Evolutionary conservation across 2,329 filamentous ascomycete species (phyloP), one percentile per base, ranked within the genome.

Genomic region (Colletotrichum chrysophilum): DNA sequence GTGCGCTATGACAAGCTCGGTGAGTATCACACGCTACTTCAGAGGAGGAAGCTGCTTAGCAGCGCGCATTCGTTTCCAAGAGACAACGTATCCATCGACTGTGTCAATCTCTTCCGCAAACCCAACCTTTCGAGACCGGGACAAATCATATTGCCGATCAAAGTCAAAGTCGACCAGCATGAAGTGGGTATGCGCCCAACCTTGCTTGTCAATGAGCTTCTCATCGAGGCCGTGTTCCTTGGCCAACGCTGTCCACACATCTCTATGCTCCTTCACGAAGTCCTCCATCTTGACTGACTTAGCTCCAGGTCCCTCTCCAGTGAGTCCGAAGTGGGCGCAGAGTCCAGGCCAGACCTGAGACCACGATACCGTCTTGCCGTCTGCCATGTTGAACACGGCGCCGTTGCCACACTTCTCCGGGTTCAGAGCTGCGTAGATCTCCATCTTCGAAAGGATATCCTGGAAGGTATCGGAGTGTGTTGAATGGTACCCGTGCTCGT

Each of bases 381-480:
- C 73, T 4, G 77, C 78, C 12, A 76, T 56, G 34, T 78, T 79
- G 65, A 78, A 78, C 4, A 48, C 73, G 3, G 43, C 43, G 5
- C 78, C 78, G 30, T 56, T 56, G 7, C 76, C 76, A 52, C 77
- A 78, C 36, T 38, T 65, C 3, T 72, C 69, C 0, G 70, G 16
- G 36, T 77, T 70, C 8, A 78, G 43, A 4, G 77, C 74, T 4
- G 76, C 77, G 43, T 64, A 75, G 48, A 79, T 79, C 43, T 79
- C 77, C 68, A 77, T 71, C 48, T 65, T 64, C 9, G 78, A 67
- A 3, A 79, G 36, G 14, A 77, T 58, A 52, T 79, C 78, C 58
- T 79, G 78, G 43, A 70, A 77, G 18, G 78, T 75, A 21, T 79
- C 78, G n/a, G 74, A 70, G 66, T 79, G 74, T 8, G 75, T 77